Percentiles rank a stretch among this genome's conserved stretches.
Evolutionary conservation across 805 yeast species (phyloP).

Genomic region (Danielia reshetovae): DNA sequence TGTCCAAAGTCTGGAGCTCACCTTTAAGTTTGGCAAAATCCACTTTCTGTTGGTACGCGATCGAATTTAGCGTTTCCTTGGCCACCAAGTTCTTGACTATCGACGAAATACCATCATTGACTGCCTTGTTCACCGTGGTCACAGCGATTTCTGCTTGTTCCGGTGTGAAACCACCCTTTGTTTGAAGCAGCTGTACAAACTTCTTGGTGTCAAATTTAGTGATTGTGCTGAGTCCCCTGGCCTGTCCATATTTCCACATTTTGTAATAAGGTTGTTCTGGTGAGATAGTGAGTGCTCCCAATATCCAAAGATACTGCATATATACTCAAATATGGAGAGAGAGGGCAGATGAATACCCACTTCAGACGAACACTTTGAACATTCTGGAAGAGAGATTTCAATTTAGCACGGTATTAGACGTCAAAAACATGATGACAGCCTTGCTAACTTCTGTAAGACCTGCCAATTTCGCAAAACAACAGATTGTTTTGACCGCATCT

Average conservation of each 20-base stretch:
- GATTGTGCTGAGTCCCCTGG: conserved; percentile 20
- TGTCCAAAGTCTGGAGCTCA: conserved; percentile 84
- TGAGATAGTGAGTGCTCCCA: no score
- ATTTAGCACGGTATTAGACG: no score
- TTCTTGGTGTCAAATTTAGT: conserved; percentile 71
- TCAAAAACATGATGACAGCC: no score
- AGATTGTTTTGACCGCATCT: no score
- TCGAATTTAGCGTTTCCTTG: conserved; percentile 74
- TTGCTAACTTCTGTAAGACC: no score
- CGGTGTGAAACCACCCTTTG: conserved; percentile 63
- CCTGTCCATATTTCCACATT: neutral
- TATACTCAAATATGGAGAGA: no score
- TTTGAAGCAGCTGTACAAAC: conserved; percentile 62
- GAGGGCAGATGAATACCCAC: no score
- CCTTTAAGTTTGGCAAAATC: conserved; percentile 94
- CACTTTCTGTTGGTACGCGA: conserved; percentile 93
- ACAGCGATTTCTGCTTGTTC: conserved; percentile 81
- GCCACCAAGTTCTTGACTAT: conserved; percentile 78
- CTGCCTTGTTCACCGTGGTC: conserved; percentile 63
- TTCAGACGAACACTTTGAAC: no score
- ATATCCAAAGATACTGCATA: no score
- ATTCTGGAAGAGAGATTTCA: no score
- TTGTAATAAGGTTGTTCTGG: no score
- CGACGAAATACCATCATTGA: conserved; percentile 74
- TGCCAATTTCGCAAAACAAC: no score